phyloP scores from a whole-genome alignment of 179 eudicot species.

The Sideroxylon spinosum region DNA sequence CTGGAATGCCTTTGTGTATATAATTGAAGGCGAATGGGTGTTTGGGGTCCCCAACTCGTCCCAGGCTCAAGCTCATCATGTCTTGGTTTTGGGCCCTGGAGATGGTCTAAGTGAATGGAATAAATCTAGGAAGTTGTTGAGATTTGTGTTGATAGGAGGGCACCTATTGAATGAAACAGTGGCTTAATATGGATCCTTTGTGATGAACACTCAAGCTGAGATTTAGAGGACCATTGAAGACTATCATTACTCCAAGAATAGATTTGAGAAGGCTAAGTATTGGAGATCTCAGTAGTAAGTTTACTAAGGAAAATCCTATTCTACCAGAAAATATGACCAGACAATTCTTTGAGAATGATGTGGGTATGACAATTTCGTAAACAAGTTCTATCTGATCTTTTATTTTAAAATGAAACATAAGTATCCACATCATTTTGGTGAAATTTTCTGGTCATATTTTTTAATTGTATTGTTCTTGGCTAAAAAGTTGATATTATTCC shows the following conservation, averaged over 20 bases:
- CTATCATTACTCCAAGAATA: slow-evolving; percentile 56
- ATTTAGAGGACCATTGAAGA: slow-evolving; percentile 71
- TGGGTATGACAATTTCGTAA: too few relatives aligned
- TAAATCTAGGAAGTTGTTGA: slow-evolving; percentile 31
- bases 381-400: too few relatives aligned
- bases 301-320: too few relatives aligned
- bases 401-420: too few relatives aligned
- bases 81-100: slow-evolving; percentile 50
- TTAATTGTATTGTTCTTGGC: too few relatives aligned
- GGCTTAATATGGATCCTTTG: slow-evolving; percentile 72
- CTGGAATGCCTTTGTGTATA: slow-evolving; percentile 69
- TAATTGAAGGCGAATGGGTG: slow-evolving; percentile 68
- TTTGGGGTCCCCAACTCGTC: slow-evolving; percentile 47
- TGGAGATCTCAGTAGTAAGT: slow-evolving; percentile 55
- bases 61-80: slow-evolving; percentile 39
- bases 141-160: slow-evolving; percentile 65
- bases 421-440: too few relatives aligned
- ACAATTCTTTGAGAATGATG: too few relatives aligned
- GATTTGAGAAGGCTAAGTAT: slow-evolving; percentile 66
- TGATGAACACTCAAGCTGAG: slow-evolving; percentile 80
- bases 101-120: slow-evolving; percentile 65
- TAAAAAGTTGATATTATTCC: too few relatives aligned
- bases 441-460: too few relatives aligned
- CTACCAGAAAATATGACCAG: too few relatives aligned
- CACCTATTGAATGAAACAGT: slow-evolving; percentile 68